Evolutionary conservation across 345 rosid species (phyloP).

Genomic region (Gossypium australe): DNA sequence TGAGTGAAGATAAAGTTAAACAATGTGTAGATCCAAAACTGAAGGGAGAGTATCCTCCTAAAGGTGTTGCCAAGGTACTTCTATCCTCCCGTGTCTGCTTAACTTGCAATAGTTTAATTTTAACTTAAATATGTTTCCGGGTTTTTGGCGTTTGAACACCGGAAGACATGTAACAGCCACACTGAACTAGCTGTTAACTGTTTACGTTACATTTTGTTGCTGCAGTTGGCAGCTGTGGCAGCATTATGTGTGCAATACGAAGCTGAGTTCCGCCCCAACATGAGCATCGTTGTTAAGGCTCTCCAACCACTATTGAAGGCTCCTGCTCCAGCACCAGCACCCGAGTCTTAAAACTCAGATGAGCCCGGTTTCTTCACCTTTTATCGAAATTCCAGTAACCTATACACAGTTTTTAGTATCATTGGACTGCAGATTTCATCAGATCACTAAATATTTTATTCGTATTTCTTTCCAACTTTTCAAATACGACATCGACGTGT

Average conservation of each 20-base stretch:
- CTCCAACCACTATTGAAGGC: conserved; percentile 89
- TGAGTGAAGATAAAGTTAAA: conserved; percentile 97
- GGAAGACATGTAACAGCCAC: neutral
- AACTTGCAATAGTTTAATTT: neutral
- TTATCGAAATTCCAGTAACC: conserved; percentile 18
- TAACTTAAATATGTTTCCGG: neutral
- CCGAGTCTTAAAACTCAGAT: conserved; percentile 15
- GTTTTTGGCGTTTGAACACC: neutral
- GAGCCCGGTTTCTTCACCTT: neutral
- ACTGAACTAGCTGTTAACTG: neutral
- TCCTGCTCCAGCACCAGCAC: conserved; percentile 26
- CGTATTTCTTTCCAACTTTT: conserved; percentile 8
- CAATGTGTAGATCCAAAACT: conserved; percentile 98
- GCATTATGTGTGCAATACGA: conserved; percentile 97
- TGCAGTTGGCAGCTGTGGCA: conserved; percentile 94
- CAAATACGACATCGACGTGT: conserved; percentile 20
- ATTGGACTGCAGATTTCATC: conserved; percentile 18
- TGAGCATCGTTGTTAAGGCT: conserved; percentile 97
- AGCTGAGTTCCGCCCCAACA: conserved; percentile 95
- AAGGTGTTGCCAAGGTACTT: conserved; percentile 90
- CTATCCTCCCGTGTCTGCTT: conserved; percentile 1
- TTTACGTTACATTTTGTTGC: neutral
- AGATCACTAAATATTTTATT: neutral
- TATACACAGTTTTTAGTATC: conserved; percentile 33
- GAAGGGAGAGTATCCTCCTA: conserved; percentile 88